phyloP scores from a whole-genome alignment of 257 asterid species.

The Voacanga thouarsii region DNA sequence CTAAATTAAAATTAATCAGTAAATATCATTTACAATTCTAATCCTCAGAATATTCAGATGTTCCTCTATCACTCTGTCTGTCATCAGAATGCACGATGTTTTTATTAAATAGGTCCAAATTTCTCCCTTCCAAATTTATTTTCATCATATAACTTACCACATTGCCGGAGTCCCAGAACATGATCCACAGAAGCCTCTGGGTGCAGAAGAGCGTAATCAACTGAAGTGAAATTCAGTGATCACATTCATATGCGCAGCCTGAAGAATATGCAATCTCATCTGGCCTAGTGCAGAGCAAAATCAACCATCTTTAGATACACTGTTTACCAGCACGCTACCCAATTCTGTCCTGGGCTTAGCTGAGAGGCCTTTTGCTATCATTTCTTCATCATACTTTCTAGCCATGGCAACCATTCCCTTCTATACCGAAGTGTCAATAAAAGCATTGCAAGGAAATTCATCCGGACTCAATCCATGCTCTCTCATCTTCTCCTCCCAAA shows the following conservation, averaged over 20 bases:
- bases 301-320: constrained; percentile 30
- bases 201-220: background rate
- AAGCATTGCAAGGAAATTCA: constrained; percentile 76
- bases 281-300: background rate
- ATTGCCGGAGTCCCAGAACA: background rate
- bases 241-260: background rate
- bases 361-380: constrained; percentile 77
- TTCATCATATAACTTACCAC: too few species aligned
- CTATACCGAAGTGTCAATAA: constrained; percentile 75
- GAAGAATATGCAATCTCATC: background rate
- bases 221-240: background rate
- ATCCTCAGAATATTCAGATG: too few species aligned
- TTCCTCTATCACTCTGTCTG: too few species aligned
- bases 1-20: too few species aligned
- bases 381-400: constrained; percentile 72
- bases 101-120: too few species aligned
- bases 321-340: constrained; percentile 29
- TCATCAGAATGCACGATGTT: too few species aligned
- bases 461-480: constrained; percentile 81
- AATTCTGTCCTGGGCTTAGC: constrained; percentile 75
- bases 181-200: background rate
- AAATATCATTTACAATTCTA: too few species aligned
- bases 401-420: constrained; percentile 85
- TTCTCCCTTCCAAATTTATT: background rate
- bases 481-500: constrained; percentile 78